Base-by-base conservation (phyloP, 768 basidiomycete genomes). In the Podaxis carcinomalis region DNA sequence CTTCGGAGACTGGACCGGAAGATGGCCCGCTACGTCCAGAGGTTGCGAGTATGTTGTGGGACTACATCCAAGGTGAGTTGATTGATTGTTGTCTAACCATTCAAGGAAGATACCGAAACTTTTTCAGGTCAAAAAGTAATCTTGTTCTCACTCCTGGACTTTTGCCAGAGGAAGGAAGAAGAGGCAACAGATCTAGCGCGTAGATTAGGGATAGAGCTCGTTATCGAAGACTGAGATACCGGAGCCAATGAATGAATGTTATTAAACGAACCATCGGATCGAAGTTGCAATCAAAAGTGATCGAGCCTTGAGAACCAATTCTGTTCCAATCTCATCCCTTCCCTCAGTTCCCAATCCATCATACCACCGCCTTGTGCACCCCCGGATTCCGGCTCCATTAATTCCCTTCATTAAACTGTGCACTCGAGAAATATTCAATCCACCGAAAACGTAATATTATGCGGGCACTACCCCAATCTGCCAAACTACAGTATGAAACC, bases 31-130 rank as follows among this genome's bases (percentile, higher is more conserved):
- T 85, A 46, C 78, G 91, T 40, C 76, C 78, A 3, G 82, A 87
- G 10, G 87, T 95, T 1, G 71, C 71, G 37, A 54, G 65, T 53
- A 94, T 94, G 91, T 75, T 89, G 53, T 72, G 75, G 35, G 75
- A 87, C 63, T 94, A 94, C 65, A 68, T 91, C 6, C 76, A 85
- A 74, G 89, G 89, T 86, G 56, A 57, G 74, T 64, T 2, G 2
- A 11, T 32, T 6, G 16, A 11, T 54, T 23, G 11, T 40, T 6
- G 32, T n/a, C 14, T 44, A 25, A 51, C 5, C 14, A 23, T 39
- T 32, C 37, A 16, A 39, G 19, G 50, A 49, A 39, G n/a, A 1
- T 37, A 51, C 13, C 0, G 21, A 27, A 11, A 19, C n/a, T 42
- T n/a, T 27, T 46, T 1, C 62, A 87, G 88, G 87, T 14, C 88